Conservation (phyloP, 2,329 filamentous ascomycete species). For the Xylaria sp. region DNA sequence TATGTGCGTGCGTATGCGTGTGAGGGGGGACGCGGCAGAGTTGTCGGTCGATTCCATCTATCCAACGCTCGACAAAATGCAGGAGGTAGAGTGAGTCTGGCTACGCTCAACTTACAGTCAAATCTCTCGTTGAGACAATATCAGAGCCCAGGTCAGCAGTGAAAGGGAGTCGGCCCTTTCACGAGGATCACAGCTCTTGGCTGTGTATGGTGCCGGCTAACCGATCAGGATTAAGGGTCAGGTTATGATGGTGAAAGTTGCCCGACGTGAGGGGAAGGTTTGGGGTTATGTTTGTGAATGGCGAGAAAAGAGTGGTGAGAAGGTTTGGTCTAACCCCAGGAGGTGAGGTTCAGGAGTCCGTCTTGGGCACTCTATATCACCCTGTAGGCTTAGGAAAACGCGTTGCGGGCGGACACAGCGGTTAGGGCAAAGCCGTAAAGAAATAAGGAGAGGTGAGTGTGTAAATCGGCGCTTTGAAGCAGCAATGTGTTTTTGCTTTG, state of each 20-base stretch:
- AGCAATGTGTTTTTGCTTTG: slow-evolving; percentile 2
- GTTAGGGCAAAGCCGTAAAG: background rate
- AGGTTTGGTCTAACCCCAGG: slow-evolving; percentile 1
- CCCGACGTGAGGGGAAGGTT: slow-evolving; percentile 24
- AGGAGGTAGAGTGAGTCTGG: background rate
- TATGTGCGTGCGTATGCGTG: background rate
- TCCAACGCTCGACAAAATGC: background rate
- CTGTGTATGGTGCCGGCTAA: slow-evolving; percentile 4
- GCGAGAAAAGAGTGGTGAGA: slow-evolving; percentile 8
- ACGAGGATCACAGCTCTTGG: slow-evolving; percentile 4
- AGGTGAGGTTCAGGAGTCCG: slow-evolving; percentile 17
- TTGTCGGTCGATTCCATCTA: background rate
- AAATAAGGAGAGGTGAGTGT: background rate
- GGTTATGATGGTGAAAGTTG: slow-evolving; percentile 15
- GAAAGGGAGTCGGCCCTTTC: background rate
- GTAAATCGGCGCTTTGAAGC: background rate
- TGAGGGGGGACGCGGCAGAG: slow-evolving; percentile 4
- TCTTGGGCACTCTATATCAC: background rate
- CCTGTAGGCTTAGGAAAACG: background rate
- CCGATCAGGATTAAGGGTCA: slow-evolving; percentile 7
- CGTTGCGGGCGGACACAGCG: background rate
- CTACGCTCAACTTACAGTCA: slow-evolving; percentile 13
- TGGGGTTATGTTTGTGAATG: slow-evolving; percentile 19
- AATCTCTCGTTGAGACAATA: slow-evolving; percentile 1
- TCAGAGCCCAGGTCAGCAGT: slow-evolving; percentile 1